Base-by-base conservation (phyloP, 192 early-diverging fungal genomes). In the Backusella circina region DNA sequence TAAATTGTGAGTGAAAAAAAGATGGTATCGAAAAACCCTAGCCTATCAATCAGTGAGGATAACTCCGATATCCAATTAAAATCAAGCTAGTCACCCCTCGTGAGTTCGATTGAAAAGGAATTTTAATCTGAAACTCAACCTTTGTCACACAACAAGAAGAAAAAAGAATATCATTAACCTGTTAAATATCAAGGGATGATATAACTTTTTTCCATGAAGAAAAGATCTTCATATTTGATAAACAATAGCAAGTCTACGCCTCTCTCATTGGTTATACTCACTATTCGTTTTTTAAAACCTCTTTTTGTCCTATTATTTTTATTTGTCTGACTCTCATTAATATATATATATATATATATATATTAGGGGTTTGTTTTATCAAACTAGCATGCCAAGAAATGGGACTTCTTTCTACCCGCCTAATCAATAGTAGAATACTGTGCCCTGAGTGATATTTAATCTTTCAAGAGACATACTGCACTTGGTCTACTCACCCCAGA, bases 31-130 rank as follows among this genome's bases (percentile, higher is more conserved):
- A 36, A 36, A 37, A 68, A 38, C 5, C 8, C 12, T 68, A 33
- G 36, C 67, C 67, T 36, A 68, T 68, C 67, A 36, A 66, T 66
- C 23, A 36, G 18, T 38, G 8, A 35, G 35, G 1, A 16, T 36
- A 68, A 68, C 33, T 36, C 67, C 67, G 67, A 8, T 68, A 68
- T 10, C 67, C 67, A 68, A 68, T 68, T 26, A 38, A 26, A 26
- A 2, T 13, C 18, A 10, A 33, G 35, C 3, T n/a, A 37, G 33
- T 38, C 18, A 68, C 8, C 67, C 67, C 67, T 68, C 67, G 67
- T 68, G 67, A 68, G 67, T 23, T 3, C 4, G 33, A 33, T 23
- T 38, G 36, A 68, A 68, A 37, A 67, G 30, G 65, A 67, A 33
- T 67, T 67, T 61, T 61, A 61, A 61, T 61, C 54, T 61, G 54